Percentiles rank a stretch among this genome's conserved stretches.
phyloP scores from a whole-genome alignment of 768 basidiomycete genomes.

The Kwoniella mangroviensis region DNA sequence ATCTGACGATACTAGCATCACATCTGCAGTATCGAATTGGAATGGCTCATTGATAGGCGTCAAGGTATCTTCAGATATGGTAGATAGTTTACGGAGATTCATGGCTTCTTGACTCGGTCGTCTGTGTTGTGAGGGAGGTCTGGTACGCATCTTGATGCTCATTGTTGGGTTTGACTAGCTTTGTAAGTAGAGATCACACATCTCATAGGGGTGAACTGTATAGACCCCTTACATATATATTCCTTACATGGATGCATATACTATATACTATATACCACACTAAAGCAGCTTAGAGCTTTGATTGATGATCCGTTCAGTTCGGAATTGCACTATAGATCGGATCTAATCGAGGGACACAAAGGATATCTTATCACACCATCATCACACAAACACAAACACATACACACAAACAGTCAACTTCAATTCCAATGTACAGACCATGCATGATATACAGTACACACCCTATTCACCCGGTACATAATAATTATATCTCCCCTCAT shows the following conservation, averaged over 20 bases:
- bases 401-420: neutral
- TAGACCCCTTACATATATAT: too few species aligned
- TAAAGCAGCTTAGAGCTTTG: neutral
- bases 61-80: conserved; percentile 14
- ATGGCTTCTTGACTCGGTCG: neutral
- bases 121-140: neutral
- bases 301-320: neutral
- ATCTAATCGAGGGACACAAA: neutral
- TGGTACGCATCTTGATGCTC: conserved; percentile 8
- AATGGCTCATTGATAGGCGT: conserved; percentile 20
- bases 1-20: conserved; percentile 9
- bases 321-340: neutral
- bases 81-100: conserved; percentile 7
- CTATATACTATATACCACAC: too few species aligned
- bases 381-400: neutral
- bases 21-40: conserved; percentile 13
- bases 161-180: neutral
- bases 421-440: neutral
- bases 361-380: neutral
- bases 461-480: conserved; percentile 24
- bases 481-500: conserved; percentile 23
- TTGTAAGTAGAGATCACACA: too few species aligned
- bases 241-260: too few species aligned
- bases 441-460: conserved; percentile 1
- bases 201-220: too few species aligned